phyloP scores from a whole-genome alignment of 2,329 filamentous ascomycete genomes.

The Ophiostoma triangulosporum region DNA sequence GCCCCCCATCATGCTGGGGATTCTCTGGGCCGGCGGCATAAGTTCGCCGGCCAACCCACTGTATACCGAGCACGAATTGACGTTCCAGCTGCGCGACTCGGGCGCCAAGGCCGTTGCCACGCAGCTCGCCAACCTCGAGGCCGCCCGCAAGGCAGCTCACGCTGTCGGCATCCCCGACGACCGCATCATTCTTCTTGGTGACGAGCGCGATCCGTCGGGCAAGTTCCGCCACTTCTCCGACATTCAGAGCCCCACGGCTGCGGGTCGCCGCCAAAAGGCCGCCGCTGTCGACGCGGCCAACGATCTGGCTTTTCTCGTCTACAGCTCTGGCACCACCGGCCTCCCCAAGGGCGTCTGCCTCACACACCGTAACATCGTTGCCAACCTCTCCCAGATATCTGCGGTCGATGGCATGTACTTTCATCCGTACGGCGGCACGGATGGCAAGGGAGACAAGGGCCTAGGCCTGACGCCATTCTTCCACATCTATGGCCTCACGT shows the following conservation, averaged over 20 bases:
- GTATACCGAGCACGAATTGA: constrained; percentile 72
- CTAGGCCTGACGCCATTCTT: constrained; percentile 79
- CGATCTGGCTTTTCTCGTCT: constrained; percentile 75
- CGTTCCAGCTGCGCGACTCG: constrained; percentile 70
- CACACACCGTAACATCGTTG: constrained; percentile 67
- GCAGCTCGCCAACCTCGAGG: constrained; percentile 51
- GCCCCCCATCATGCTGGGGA: constrained; percentile 61
- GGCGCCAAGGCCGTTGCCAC: constrained; percentile 64
- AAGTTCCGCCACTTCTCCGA: constrained; percentile 59
- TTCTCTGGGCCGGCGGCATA: constrained; percentile 70
- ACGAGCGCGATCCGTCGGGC: constrained; percentile 44
- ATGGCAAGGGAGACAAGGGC: constrained; percentile 55
- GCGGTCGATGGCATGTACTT: constrained; percentile 42
- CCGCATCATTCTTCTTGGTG: constrained; percentile 64
- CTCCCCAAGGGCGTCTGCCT: constrained; percentile 85
- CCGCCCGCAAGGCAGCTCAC: constrained; percentile 53
- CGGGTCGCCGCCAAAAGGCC: constrained; percentile 29
- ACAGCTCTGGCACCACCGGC: constrained; percentile 82
- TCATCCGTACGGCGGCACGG: constrained; percentile 41
- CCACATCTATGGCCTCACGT: constrained; percentile 58
- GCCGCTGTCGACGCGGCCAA: constrained; percentile 46
- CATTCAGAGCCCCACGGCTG: constrained; percentile 42
- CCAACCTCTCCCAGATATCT: constrained; percentile 50
- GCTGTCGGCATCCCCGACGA: constrained; percentile 57
- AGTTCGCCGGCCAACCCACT: constrained; percentile 78